Base-by-base conservation (phyloP, 2,329 filamentous ascomycete species). In the Arthrobotrys sphaeroides region DNA sequence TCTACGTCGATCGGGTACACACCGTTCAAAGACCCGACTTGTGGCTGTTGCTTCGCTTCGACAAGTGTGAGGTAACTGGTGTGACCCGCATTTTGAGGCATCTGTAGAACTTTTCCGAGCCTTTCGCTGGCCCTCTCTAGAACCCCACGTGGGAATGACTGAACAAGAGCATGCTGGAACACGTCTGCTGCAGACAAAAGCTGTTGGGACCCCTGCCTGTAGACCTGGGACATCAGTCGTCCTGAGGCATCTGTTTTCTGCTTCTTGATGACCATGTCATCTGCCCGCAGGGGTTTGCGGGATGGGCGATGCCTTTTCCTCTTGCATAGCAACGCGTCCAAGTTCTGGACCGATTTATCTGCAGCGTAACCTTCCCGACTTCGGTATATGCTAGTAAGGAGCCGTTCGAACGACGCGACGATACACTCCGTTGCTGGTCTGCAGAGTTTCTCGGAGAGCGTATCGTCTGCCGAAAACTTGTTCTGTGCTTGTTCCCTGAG, bases 321-420 rank as follows among this genome's bases (percentile, higher is more conserved):
- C 38, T 59, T 74, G 40, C 70, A 55, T 38, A 74, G 61, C 24
- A 67, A 24, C 24, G 62, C 28, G 22, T 59, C 13, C 31, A 53
- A 22, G 49, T 68, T 47, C 33, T 74, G 70, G 28, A 47, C 16
- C 12, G 53, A 33, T 49, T 62, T 43, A 28, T 74, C 61, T 12
- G 57, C 70, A 12, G 70, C 53, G 43, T 74, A 74, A 49, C 70
- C 70, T 57, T 74, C 70, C 36, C 43, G 61, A 40, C 70, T 74
- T 36, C 62, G 62, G 64, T 74, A 74, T 3, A 74, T 59, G 38
- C 70, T 31, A 62, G 47, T 45, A n/a, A 74, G 42, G n/a, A 74
- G 28, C 18, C 31, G 36, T 36, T 74, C 70, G 7, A 74, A 36
- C 10, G 45, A 57, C 4, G 55, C 38, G 26, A 55, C 28, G 31